Evolutionary conservation across 1,284 basidiomycete genomes (phyloP).

Genomic region (Phylloporus sp.): DNA sequence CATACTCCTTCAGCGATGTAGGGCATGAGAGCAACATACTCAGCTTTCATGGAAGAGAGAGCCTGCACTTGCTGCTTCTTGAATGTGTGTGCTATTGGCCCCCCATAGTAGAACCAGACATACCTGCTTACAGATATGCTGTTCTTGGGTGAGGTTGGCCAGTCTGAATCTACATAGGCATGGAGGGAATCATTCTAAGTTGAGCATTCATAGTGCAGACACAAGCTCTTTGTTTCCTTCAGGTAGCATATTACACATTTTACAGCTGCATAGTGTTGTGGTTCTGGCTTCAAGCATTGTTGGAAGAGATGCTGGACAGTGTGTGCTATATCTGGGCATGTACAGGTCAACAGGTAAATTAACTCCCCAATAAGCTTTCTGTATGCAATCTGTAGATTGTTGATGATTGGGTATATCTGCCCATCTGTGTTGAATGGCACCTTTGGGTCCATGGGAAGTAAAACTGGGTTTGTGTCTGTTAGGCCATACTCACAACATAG

Average conservation of each 20-base stretch:
- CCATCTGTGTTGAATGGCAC: not conserved
- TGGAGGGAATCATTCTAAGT: no score
- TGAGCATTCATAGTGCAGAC: not conserved
- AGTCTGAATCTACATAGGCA: no score
- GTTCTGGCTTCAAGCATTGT: not conserved
- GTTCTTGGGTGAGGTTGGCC: no score
- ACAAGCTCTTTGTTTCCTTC: not conserved
- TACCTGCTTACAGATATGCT: no score
- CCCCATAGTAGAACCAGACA: no score
- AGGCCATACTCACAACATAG: slow-evolving; percentile 10
- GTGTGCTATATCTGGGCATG: not conserved
- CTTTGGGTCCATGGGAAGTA: slow-evolving; percentile 5
- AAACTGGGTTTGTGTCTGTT: not conserved
- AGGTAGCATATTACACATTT: not conserved
- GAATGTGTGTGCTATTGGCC: no score
- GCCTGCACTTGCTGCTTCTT: no score
- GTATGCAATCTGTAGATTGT: not conserved
- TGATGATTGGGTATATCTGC: not conserved
- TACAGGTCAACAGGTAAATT: slow-evolving; percentile 4
- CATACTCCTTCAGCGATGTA: no score
- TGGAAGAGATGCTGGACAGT: not conserved
- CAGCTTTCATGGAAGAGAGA: no score
- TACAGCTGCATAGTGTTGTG: not conserved
- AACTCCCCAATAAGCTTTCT: slow-evolving; percentile 7
- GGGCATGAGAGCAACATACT: no score